Conservation (phyloP, 306 rosid genomes). For the Arachis hypogaea region DNA sequence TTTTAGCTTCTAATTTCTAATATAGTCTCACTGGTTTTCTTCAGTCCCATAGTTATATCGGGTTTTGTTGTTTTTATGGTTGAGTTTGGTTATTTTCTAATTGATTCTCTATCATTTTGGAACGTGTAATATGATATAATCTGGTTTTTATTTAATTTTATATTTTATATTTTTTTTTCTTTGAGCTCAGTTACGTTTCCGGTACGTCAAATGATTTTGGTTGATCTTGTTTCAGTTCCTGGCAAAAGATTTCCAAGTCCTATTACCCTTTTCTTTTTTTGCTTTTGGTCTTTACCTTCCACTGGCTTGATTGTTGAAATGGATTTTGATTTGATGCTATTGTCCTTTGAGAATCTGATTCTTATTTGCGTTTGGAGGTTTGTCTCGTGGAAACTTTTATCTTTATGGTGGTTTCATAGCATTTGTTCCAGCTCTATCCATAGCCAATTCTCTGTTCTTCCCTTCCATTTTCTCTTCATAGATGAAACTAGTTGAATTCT, state of each 20-base stretch:
- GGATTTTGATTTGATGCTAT: slow-evolving; percentile 1
- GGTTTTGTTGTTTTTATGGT: neutral
- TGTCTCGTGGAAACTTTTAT: slow-evolving; percentile 12
- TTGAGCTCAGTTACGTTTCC: slow-evolving; percentile 3
- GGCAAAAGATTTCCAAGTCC: neutral
- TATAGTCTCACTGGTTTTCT: neutral
- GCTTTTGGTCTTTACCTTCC: neutral
- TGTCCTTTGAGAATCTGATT: slow-evolving; percentile 28
- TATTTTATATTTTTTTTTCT: neutral
- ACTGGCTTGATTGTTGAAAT: slow-evolving; percentile 17
- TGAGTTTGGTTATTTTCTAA: slow-evolving; percentile 11
- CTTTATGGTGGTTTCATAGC: slow-evolving; percentile 14
- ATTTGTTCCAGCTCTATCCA: neutral
- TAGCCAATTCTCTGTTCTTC: neutral
- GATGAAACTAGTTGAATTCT: neutral
- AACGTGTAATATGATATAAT: neutral
- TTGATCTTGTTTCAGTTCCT: neutral
- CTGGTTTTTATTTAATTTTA: slow-evolving; percentile 5
- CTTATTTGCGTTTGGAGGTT: slow-evolving; percentile 26
- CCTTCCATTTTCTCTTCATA: neutral
- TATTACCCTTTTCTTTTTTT: neutral
- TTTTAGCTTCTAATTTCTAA: neutral
- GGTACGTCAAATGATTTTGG: slow-evolving; percentile 9
- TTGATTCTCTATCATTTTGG: neutral
- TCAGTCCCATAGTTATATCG: neutral